Base-by-base conservation (phyloP, 495 filamentous ascomycete genomes). In the Hypoxylon cercidicola region DNA sequence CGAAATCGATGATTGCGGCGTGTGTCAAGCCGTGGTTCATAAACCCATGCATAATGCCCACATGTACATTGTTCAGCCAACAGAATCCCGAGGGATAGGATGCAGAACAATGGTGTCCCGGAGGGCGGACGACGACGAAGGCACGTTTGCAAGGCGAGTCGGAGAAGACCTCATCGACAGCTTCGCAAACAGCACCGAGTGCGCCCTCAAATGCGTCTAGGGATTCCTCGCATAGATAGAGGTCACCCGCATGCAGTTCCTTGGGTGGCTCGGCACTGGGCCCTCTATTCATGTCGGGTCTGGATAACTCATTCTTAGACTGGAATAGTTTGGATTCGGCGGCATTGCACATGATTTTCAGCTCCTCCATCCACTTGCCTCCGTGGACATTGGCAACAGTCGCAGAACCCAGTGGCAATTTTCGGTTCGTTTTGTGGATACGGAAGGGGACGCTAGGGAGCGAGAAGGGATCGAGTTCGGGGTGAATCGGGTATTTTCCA, bases 41-140 rank as follows among this genome's bases (percentile, higher is more conserved):
- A 4, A 90, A 88, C 10, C 89, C 95, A 70, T 97, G 90, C 67
- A 94, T 90, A 58, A 98, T 96, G 0, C 95, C 96, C 30, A 98
- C 92, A 72, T 97, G 94, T 6, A 98, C 92, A 72, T 99, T 99
- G 75, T 99, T 99, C 55, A 99, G 75, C 95, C 95, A 99, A 77
- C 95, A 99, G 74, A 99, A 99, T 1, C 95, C 95, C 1, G 93
- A 97, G 0, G 95, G 95, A 57, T 88, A 86, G 37, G 86, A 83
- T 3, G 92, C 87, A 4, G 93, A 95, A 75, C 95, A 99, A 72
- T 99, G 95, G 68, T 99, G 95, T 7, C 95, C 95, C 1, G 93
- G 93, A 21, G 93, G 93, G 13, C 93, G 86, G 59, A 94, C 87
- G 21, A 76, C 78, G 64, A 96, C 91, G 76, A 94, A 99, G 2